Evolutionary conservation across 768 basidiomycete genomes (phyloP).

Genomic region (Neoboletus brunneissimus): DNA sequence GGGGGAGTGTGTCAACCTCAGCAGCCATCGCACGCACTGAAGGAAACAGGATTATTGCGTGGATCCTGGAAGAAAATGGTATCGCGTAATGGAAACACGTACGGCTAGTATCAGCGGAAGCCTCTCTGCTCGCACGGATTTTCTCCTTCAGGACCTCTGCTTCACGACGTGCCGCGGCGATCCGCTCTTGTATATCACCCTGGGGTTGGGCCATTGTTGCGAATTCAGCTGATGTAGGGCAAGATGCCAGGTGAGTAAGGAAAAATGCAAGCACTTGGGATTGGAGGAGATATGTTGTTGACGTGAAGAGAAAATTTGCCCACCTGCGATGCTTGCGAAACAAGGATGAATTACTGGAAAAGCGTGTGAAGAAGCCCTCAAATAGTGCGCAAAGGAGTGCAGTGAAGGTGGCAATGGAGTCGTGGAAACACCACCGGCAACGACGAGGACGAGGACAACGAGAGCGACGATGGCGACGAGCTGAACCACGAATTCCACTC

Average conservation of each 20-base stretch:
- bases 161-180: constrained; percentile 94
- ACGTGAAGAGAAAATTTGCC: constrained; percentile 26
- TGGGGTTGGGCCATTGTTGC: constrained; percentile 70
- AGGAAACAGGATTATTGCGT: constrained; percentile 15
- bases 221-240: constrained; percentile 4
- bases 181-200: constrained; percentile 86
- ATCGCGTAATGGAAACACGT: constrained; percentile 37
- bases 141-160: constrained; percentile 98
- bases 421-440: constrained; percentile 11
- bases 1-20: constrained; percentile 92
- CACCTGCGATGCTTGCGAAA: constrained; percentile 30
- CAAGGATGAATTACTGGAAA: constrained; percentile 24
- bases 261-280: background rate
- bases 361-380: constrained; percentile 27
- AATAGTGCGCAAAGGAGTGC: constrained; percentile 15
- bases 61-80: background rate
- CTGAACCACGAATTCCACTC: constrained; percentile 14
- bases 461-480: constrained; percentile 7
- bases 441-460: constrained; percentile 2
- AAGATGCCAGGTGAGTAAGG: background rate
- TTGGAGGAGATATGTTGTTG: constrained; percentile 6
- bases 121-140: constrained; percentile 94
- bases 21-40: constrained; percentile 97
- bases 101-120: constrained; percentile 97
- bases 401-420: constrained; percentile 6